These are phyloP conservation scores for Groenewaldozyma auringiensis DNA, from an alignment of 1,139 yeast species.

Conservation along the genomic window DNA sequence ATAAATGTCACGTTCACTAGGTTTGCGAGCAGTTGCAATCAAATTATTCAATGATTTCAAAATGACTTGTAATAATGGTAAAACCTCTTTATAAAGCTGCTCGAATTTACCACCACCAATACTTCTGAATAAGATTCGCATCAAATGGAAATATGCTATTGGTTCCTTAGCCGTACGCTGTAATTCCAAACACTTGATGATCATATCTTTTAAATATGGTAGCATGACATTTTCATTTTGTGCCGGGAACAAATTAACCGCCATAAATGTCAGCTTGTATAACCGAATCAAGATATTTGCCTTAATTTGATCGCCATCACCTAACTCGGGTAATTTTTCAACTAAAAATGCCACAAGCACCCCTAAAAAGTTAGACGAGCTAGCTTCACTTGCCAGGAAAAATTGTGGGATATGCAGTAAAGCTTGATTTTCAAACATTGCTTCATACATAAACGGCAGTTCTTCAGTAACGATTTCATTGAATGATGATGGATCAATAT, in stretches of 20 bases:
- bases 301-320: constrained; percentile 69
- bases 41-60: constrained; percentile 79
- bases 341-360: constrained; percentile 69
- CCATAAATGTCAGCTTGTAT: constrained; percentile 90
- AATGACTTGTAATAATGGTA: constrained; percentile 81
- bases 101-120: constrained; percentile 97
- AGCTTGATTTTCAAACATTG: constrained; percentile 80
- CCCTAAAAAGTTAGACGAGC: constrained; percentile 91
- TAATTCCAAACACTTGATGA: constrained; percentile 67
- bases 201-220: constrained; percentile 79
- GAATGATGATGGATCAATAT: constrained; percentile 91
- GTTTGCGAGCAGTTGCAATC: constrained; percentile 74
- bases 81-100: constrained; percentile 79
- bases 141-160: constrained; percentile 76
- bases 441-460: constrained; percentile 66
- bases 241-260: constrained; percentile 84
- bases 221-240: constrained; percentile 79
- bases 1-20: constrained; percentile 86
- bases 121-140: constrained; percentile 83
- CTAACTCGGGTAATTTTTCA: constrained; percentile 66
- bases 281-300: constrained; percentile 76
- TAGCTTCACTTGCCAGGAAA: constrained; percentile 85
- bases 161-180: constrained; percentile 93
- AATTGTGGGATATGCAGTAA: constrained; percentile 87
- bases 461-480: constrained; percentile 85